phyloP scores from a whole-genome alignment of 495 filamentous ascomycete genomes.

The Daldinia childiae region DNA sequence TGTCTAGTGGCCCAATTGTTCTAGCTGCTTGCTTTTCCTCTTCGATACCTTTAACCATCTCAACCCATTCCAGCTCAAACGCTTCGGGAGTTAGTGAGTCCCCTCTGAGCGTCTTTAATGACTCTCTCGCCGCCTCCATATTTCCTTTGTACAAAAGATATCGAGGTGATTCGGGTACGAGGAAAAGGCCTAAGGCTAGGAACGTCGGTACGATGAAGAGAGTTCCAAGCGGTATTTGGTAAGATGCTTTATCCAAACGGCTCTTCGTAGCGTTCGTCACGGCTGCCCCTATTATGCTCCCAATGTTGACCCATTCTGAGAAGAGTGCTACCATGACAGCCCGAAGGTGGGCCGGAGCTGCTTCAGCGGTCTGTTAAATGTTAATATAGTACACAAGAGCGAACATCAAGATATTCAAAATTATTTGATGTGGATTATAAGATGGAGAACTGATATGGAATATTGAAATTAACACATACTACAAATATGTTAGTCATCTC shows the following conservation, averaged over 20 bases:
- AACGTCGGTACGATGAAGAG: constrained; percentile 63
- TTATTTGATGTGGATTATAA: background rate
- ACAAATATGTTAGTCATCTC: constrained; percentile 6
- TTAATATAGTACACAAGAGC: constrained; percentile 3
- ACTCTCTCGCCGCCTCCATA: constrained; percentile 45
- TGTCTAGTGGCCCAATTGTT: constrained; percentile 48
- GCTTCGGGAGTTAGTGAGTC: constrained; percentile 43
- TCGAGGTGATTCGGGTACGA: constrained; percentile 66
- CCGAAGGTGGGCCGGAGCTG: constrained; percentile 50
- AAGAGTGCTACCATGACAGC: constrained; percentile 60
- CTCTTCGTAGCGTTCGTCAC: constrained; percentile 50
- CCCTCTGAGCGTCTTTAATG: constrained; percentile 46
- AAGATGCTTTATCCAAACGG: constrained; percentile 48
- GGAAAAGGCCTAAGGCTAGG: constrained; percentile 56
- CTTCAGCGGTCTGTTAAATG: constrained; percentile 42
- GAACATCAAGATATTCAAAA: background rate
- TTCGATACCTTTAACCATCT: constrained; percentile 52
- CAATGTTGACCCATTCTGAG: constrained; percentile 56
- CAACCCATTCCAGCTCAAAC: constrained; percentile 50
- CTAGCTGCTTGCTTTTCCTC: constrained; percentile 48
- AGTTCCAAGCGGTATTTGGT: constrained; percentile 63
- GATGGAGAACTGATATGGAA: background rate
- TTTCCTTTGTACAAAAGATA: constrained; percentile 53
- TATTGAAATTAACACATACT: constrained; percentile 16
- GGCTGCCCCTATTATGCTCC: constrained; percentile 63